Conservation (phyloP, 768 basidiomycete species). For the Saitozyma podzolica region DNA sequence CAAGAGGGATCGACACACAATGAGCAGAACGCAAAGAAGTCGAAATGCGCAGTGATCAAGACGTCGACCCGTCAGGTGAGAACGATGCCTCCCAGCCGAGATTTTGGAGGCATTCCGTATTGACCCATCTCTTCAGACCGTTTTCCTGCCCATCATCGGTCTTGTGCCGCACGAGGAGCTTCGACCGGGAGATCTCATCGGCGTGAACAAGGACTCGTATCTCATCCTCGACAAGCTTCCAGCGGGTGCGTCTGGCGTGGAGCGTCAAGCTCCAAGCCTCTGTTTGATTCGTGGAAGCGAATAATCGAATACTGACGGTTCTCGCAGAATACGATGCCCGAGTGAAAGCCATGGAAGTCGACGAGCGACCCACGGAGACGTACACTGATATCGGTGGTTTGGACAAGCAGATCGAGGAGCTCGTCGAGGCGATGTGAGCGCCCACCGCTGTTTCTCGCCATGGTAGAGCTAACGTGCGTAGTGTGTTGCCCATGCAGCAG, state of each 20-base stretch:
- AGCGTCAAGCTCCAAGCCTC: background rate
- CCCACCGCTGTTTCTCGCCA: background rate
- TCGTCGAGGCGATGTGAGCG: conserved; percentile 85
- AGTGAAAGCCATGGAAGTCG: conserved; percentile 99
- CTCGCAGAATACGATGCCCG: conserved; percentile 87
- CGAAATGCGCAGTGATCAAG: conserved; percentile 98
- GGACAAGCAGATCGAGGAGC: conserved; percentile 98
- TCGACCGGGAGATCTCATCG: conserved; percentile 88
- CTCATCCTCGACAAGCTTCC: conserved; percentile 93
- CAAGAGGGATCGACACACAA: conserved; percentile 96
- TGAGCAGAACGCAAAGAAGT: conserved; percentile 91
- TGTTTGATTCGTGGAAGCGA: background rate
- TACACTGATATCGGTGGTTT: conserved; percentile 92
- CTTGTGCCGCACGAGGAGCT: conserved; percentile 91
- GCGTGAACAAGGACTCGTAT: conserved; percentile 99
- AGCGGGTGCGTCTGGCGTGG: conserved; percentile 51
- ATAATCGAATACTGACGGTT: conserved; percentile 2
- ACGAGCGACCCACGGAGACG: conserved; percentile 93
- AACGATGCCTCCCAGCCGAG: background rate
- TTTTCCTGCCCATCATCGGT: conserved; percentile 96
- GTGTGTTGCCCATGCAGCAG: conserved; percentile 95
- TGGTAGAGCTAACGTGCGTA: conserved; percentile 10
- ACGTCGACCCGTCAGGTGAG: conserved; percentile 85
- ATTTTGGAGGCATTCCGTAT: background rate
- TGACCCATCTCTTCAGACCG: conserved; percentile 59